phyloP scores from a whole-genome alignment of 768 basidiomycete genomes.

The Chalciporus chontae region DNA sequence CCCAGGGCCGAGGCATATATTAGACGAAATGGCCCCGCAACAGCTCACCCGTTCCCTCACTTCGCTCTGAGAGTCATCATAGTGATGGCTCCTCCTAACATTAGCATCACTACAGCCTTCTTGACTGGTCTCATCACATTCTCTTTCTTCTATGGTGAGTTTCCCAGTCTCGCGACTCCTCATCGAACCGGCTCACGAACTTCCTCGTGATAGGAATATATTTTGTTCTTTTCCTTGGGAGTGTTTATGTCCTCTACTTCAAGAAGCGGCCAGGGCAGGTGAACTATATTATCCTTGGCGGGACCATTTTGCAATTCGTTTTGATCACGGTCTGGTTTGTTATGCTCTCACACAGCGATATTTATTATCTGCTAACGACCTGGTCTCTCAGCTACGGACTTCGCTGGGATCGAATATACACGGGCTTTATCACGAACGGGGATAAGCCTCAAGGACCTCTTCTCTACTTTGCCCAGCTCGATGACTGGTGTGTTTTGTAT shows the following conservation, averaged over 20 bases:
- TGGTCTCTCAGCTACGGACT: background rate
- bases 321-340: slow-evolving; percentile 6
- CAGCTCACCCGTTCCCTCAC: too few species aligned
- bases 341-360: background rate
- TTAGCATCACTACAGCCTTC: slow-evolving; percentile 6
- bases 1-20: too few species aligned
- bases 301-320: slow-evolving; percentile 8
- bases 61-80: background rate
- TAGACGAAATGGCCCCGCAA: too few species aligned
- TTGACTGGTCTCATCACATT: slow-evolving; percentile 7
- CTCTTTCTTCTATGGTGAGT: slow-evolving; percentile 8
- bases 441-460: background rate
- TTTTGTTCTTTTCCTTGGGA: slow-evolving; percentile 7
- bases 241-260: slow-evolving; percentile 4
- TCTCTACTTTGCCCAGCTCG: background rate
- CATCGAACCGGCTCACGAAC: too few species aligned
- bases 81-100: background rate
- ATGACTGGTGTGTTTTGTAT: slow-evolving; percentile 6
- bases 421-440: slow-evolving; percentile 6
- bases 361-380: background rate
- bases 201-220: background rate
- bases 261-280: too few species aligned
- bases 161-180: background rate
- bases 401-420: slow-evolving; percentile 5
- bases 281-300: background rate